A percentile compares a stretch with the other conserved stretches of the same genome.
Conservation (phyloP, 2,329 filamentous ascomycete species). For the Talaromyces islandicus region DNA sequence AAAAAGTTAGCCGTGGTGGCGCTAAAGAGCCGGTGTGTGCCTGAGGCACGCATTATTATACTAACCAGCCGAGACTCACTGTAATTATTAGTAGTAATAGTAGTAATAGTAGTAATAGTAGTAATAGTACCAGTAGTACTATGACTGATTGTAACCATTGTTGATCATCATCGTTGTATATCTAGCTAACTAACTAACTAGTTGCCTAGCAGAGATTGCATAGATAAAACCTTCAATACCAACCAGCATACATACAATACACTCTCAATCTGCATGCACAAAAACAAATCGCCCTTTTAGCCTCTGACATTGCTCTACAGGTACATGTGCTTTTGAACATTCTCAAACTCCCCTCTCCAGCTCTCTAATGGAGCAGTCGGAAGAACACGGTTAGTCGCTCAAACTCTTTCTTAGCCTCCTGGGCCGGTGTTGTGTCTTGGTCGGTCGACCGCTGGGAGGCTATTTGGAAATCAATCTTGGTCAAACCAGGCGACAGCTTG, state of each 20-base stretch:
- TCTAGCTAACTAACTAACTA: not conserved
- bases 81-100: not conserved
- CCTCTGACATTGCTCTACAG: not conserved
- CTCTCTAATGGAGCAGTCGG: slow-evolving; percentile 52
- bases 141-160: not conserved
- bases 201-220: not conserved
- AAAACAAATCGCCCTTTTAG: not conserved
- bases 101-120: not conserved
- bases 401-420: slow-evolving; percentile 55
- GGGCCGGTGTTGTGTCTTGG: slow-evolving; percentile 48
- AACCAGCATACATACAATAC: not conserved
- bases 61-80: too few relatives aligned
- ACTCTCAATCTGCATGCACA: not conserved
- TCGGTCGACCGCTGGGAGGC: slow-evolving; percentile 62
- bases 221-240: not conserved
- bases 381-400: slow-evolving; percentile 74
- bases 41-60: not conserved
- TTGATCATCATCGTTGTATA: not conserved
- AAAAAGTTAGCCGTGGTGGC: not conserved
- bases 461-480: slow-evolving; percentile 71
- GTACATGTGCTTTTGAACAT: not conserved
- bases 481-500: slow-evolving; percentile 64
- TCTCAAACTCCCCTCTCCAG: not conserved
- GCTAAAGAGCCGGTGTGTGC: not conserved
- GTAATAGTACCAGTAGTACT: too few relatives aligned